These are phyloP conservation scores for Ceratobasidium papillatum DNA, from an alignment of 1,284 basidiomycete species.

Conservation along the genomic window DNA sequence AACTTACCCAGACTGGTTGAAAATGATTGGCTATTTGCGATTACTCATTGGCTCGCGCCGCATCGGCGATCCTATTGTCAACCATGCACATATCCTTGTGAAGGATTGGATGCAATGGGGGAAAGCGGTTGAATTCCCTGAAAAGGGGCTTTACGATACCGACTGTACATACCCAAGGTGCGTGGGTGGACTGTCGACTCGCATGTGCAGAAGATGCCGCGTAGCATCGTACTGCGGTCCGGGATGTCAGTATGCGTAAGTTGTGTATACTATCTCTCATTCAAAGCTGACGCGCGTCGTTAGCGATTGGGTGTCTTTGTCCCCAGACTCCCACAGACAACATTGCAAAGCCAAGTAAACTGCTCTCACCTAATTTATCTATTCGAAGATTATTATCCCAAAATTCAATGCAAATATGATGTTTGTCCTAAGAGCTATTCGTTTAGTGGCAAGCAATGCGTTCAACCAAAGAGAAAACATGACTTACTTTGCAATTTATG, in stretches of 20 bases:
- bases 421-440: too few species aligned
- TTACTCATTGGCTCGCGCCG: background rate
- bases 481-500: too few species aligned
- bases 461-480: too few species aligned
- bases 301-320: background rate
- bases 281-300: background rate
- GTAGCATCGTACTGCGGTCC: background rate
- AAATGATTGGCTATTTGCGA: background rate
- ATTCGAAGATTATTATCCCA: too few species aligned
- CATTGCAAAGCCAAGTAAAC: background rate
- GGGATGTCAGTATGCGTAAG: background rate
- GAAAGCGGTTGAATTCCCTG: background rate
- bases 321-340: background rate
- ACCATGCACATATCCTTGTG: background rate
- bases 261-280: background rate
- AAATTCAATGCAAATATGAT: too few species aligned
- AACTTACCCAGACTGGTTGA: slow-evolving; percentile 16
- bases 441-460: too few species aligned
- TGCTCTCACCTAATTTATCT: too few species aligned
- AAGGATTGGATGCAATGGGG: background rate
- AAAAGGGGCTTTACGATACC: background rate
- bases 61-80: background rate
- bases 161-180: slow-evolving; percentile 2
- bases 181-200: background rate
- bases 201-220: slow-evolving; percentile 1